Percentiles rank a stretch among this genome's conserved stretches.
phyloP scores from a whole-genome alignment of 1,284 basidiomycete genomes.

The Austroboletus novae-zelandiae region DNA sequence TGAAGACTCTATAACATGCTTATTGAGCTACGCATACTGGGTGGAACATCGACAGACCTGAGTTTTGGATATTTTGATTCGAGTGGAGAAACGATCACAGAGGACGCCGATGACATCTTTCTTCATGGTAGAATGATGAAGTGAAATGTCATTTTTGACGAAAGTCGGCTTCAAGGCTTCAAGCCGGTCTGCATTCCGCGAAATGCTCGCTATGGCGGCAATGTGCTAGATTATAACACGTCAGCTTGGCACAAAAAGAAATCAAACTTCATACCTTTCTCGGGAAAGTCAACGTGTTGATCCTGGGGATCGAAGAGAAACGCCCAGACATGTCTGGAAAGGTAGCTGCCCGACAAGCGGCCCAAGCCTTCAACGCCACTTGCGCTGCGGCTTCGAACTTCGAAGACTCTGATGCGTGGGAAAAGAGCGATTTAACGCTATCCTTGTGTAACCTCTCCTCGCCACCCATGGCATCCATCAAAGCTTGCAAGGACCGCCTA shows the following conservation, averaged over 20 bases:
- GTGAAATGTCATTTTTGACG: conserved; percentile 43
- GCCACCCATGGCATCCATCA: conserved; percentile 41
- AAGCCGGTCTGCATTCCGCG: conserved; percentile 39
- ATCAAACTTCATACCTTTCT: conserved; percentile 11
- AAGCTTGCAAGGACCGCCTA: conserved; percentile 36
- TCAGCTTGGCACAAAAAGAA: neutral
- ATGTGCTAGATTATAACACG: conserved; percentile 33
- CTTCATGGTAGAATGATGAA: conserved; percentile 19
- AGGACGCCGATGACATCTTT: conserved; percentile 31
- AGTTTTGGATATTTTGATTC: conserved; percentile 28
- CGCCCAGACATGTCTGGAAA: conserved; percentile 17
- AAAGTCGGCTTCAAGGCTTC: conserved; percentile 37
- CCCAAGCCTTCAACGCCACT: conserved; percentile 47
- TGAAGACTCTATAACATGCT: conserved; percentile 1
- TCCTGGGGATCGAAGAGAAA: conserved; percentile 16
- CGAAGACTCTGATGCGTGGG: conserved; percentile 23
- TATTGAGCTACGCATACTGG: neutral
- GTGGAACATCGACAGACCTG: conserved; percentile 32
- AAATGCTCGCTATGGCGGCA: conserved; percentile 36
- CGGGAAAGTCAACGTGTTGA: conserved; percentile 19
- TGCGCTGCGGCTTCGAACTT: conserved; percentile 6
- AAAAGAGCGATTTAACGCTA: conserved; percentile 39
- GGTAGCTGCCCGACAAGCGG: conserved; percentile 34
- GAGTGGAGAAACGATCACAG: conserved; percentile 43
- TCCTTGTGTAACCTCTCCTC: conserved; percentile 27